Conservation (phyloP, 768 basidiomycete species). For the Terana coerulea region DNA sequence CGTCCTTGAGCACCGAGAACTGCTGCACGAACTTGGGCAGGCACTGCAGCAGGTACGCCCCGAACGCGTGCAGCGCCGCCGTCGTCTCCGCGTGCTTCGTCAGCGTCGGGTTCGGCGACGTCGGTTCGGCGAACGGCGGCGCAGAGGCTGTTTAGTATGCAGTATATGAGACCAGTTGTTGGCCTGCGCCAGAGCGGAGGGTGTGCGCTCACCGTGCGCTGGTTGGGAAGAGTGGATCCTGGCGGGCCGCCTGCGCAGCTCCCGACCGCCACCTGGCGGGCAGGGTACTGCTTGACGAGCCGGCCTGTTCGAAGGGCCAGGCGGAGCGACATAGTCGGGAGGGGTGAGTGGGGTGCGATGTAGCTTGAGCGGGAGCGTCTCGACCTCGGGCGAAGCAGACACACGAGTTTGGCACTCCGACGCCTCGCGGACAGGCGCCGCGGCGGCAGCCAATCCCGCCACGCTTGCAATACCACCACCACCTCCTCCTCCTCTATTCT, state of each 20-base stretch:
- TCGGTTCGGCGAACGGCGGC: constrained; percentile 85
- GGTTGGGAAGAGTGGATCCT: constrained; percentile 37
- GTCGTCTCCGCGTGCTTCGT: constrained; percentile 69
- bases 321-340: constrained; percentile 41
- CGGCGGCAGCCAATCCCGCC: not conserved
- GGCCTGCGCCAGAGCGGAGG: not conserved
- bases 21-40: constrained; percentile 98
- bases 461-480: not conserved
- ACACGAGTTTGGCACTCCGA: constrained; percentile 11
- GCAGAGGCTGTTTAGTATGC: constrained; percentile 45
- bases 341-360: constrained; percentile 9
- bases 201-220: constrained; percentile 41
- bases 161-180: not conserved
- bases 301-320: constrained; percentile 41
- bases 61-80: constrained; percentile 83
- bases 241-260: constrained; percentile 30
- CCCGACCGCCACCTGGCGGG: constrained; percentile 27
- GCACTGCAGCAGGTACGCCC: constrained; percentile 88
- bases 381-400: constrained; percentile 2
- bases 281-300: constrained; percentile 37
- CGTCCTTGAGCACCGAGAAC: constrained; percentile 95
- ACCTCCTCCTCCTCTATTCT: constrained; percentile 10
- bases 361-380: constrained; percentile 5
- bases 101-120: constrained; percentile 82
- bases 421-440: constrained; percentile 6